phyloP scores from a whole-genome alignment of 192 early-diverging fungal species.

The Coemansia sp. region DNA sequence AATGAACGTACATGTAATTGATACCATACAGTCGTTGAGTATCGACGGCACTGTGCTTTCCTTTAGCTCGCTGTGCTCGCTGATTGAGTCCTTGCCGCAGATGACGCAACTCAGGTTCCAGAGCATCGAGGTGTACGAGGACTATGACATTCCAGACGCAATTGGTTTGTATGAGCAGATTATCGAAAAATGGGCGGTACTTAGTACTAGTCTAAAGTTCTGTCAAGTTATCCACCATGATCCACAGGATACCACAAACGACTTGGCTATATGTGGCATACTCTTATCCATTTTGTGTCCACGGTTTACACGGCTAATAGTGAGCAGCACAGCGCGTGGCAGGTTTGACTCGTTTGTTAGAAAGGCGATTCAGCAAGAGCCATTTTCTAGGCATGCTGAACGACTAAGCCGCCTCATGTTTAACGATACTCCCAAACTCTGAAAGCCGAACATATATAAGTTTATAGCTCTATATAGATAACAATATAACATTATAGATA shows the following conservation, averaged over 20 bases:
- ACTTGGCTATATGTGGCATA: conserved; percentile 9
- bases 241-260: conserved; percentile 2
- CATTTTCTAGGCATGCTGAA: conserved; percentile 1
- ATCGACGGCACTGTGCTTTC: not conserved
- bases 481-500: not conserved
- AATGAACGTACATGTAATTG: not conserved
- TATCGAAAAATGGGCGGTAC: not conserved
- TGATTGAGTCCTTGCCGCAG: conserved; percentile 7
- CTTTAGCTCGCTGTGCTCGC: conserved; percentile 4
- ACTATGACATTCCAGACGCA: conserved; percentile 3
- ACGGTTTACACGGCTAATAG: conserved; percentile 6
- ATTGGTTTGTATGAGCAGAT: conserved; percentile 5
- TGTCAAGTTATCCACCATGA: conserved; percentile 5
- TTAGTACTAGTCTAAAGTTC: not conserved
- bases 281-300: conserved; percentile 5
- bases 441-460: not conserved
- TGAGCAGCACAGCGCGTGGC: not conserved
- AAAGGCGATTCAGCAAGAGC: conserved; percentile 8
- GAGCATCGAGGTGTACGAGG: conserved; percentile 10
- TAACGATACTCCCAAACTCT: not conserved
- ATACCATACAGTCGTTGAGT: not conserved
- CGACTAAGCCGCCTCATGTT: conserved; percentile 4
- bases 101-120: conserved; percentile 3
- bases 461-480: not conserved
- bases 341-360: conserved; percentile 3